Conservation (phyloP, 2,329 filamentous ascomycete species). For the Arthroderma sp. region DNA sequence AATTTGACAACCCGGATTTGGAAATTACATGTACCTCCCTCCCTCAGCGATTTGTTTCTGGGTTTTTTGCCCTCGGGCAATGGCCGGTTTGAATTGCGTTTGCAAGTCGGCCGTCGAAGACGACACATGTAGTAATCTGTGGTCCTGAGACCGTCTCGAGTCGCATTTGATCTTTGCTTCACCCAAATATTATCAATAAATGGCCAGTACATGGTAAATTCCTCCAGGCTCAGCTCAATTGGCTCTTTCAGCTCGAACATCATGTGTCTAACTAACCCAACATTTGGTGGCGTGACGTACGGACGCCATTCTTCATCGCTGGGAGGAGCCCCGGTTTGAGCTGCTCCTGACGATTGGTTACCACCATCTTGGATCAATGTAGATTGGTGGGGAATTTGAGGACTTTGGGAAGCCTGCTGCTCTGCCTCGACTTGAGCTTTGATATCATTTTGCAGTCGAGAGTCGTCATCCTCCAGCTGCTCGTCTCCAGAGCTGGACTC, state of each 20-base stretch:
- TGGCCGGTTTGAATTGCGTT: constrained; percentile 26
- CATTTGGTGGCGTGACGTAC: constrained; percentile 30
- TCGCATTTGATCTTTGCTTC: constrained; percentile 31
- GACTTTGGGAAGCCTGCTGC: background rate
- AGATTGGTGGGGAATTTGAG: too few relatives aligned
- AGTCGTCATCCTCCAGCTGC: constrained; percentile 9
- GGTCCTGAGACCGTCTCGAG: constrained; percentile 28
- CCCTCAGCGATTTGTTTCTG: constrained; percentile 31
- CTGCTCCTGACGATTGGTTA: background rate
- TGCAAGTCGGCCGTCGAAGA: constrained; percentile 27
- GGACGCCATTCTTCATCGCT: constrained; percentile 1
- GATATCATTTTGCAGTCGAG: constrained; percentile 10
- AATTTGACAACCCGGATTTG: constrained; percentile 35
- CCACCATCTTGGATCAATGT: background rate
- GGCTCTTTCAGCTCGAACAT: constrained; percentile 34
- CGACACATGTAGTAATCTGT: constrained; percentile 38
- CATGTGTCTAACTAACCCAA: constrained; percentile 29
- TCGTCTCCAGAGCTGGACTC: constrained; percentile 1
- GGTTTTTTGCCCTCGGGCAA: constrained; percentile 33
- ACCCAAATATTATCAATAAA: constrained; percentile 40
- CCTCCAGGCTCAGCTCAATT: constrained; percentile 32
- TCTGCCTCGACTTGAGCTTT: constrained; percentile 11
- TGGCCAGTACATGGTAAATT: constrained; percentile 36
- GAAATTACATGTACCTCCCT: constrained; percentile 35
- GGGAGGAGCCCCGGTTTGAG: background rate